Evolutionary conservation across 2,329 filamentous ascomycete species (phyloP).

Genomic region (Ascochyta clinopodiicola): DNA sequence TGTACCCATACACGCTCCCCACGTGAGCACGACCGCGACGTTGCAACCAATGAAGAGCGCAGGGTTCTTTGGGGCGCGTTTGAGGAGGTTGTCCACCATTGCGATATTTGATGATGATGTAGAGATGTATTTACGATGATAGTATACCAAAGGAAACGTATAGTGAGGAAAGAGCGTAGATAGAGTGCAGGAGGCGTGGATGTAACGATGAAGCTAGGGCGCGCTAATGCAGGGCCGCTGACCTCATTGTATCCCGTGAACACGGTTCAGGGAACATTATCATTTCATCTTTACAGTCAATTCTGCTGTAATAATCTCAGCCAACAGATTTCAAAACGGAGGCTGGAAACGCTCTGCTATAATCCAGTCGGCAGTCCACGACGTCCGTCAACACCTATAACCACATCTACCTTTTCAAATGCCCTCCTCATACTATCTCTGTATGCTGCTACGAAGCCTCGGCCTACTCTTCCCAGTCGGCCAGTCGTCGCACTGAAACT

Average conservation of each 20-base stretch:
- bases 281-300: background rate
- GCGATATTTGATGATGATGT: background rate
- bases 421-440: background rate
- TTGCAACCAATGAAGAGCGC: slow-evolving; percentile 14
- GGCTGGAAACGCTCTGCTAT: background rate
- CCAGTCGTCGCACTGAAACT: background rate
- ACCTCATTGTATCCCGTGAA: slow-evolving; percentile 7
- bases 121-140: background rate
- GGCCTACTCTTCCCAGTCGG: background rate
- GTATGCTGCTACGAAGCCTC: background rate
- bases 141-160: background rate
- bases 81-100: slow-evolving; percentile 12
- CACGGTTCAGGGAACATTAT: background rate
- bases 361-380: background rate
- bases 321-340: background rate
- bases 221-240: slow-evolving; percentile 9
- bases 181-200: background rate
- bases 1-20: slow-evolving; percentile 12
- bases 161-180: background rate
- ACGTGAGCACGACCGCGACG: slow-evolving; percentile 9
- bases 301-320: background rate
- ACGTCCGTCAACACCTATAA: background rate
- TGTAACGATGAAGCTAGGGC: background rate
- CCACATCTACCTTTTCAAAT: background rate
- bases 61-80: slow-evolving; percentile 11